Evolutionary conservation across 2,329 filamentous ascomycete genomes (phyloP).

Genomic region (Penicillium decumbens): DNA sequence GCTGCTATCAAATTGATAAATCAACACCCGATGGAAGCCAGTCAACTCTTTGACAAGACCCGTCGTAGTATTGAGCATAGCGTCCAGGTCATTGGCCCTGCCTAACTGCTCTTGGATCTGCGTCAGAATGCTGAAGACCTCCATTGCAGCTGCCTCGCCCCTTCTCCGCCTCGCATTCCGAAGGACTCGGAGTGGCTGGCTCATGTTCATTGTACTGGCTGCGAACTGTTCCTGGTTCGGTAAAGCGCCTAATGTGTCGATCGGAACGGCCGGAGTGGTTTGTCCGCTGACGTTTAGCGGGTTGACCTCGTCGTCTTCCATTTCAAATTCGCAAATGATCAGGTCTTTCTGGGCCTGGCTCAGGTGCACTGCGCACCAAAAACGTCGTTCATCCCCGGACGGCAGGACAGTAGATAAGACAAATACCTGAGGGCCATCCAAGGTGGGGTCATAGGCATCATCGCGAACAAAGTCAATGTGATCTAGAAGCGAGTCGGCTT

Average conservation of each 20-base stretch:
- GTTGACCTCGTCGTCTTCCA: constrained; percentile 71
- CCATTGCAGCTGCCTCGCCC: constrained; percentile 81
- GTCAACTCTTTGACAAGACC: constrained; percentile 86
- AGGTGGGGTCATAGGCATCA: constrained; percentile 68
- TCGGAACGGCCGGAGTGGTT: constrained; percentile 17
- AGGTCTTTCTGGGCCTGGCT: constrained; percentile 63
- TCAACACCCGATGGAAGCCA: constrained; percentile 86
- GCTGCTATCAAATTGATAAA: constrained; percentile 79
- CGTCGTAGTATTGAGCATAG: constrained; percentile 73
- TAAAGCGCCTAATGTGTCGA: constrained; percentile 63
- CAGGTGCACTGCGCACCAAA: constrained; percentile 85
- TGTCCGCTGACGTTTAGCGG: constrained; percentile 23
- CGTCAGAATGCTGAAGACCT: constrained; percentile 87
- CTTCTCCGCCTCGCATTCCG: constrained; percentile 69
- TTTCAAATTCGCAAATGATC: constrained; percentile 82
- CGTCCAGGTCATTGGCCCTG: constrained; percentile 61
- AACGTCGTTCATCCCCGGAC: constrained; percentile 55
- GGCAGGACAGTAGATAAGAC: constrained; percentile 66
- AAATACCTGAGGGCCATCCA: constrained; percentile 82
- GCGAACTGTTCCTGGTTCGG: constrained; percentile 69
- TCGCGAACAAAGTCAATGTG: constrained; percentile 85
- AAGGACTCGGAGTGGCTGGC: constrained; percentile 71
- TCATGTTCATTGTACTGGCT: constrained; percentile 70
- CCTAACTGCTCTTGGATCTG: constrained; percentile 81
- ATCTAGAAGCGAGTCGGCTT: constrained; percentile 75